phyloP scores from a whole-genome alignment of 1,139 yeast species.

The Lodderomyces margitis region DNA sequence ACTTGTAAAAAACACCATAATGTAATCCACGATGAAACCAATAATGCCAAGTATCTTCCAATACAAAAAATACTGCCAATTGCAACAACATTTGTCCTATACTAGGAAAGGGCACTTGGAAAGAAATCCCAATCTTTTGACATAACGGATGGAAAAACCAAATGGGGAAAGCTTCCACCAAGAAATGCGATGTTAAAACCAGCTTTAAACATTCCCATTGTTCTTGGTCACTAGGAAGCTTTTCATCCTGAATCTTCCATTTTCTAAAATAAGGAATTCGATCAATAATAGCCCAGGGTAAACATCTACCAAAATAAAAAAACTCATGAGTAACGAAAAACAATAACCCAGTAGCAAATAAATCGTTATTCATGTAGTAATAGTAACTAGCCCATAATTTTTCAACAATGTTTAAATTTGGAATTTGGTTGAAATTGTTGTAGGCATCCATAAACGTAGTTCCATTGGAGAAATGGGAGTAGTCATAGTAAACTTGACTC shows the following conservation, averaged over 20 bases:
- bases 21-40: conserved; percentile 48
- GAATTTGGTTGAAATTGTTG: conserved; percentile 33
- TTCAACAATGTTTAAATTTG: conserved; percentile 29
- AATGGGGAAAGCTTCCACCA: conserved; percentile 48
- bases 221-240: conserved; percentile 39
- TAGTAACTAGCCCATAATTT: conserved; percentile 46
- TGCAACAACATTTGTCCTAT: conserved; percentile 29
- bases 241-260: conserved; percentile 45
- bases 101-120: conserved; percentile 41
- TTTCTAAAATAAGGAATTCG: conserved; percentile 39
- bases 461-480: conserved; percentile 38
- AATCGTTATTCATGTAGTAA: conserved; percentile 40
- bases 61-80: conserved; percentile 38
- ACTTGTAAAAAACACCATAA: conserved; percentile 45
- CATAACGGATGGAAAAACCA: conserved; percentile 51
- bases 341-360: conserved; percentile 46
- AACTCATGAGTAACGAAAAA: conserved; percentile 43
- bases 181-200: conserved; percentile 42
- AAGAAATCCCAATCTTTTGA: conserved; percentile 37
- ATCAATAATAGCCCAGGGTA: conserved; percentile 48
- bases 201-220: conserved; percentile 51
- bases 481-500: conserved; percentile 38
- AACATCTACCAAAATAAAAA: conserved; percentile 45
- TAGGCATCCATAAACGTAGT: conserved; percentile 39
- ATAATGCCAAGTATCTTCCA: conserved; percentile 50